A percentile compares a stretch with the other conserved stretches of the same genome.
phyloP scores from a whole-genome alignment of 2,329 filamentous ascomycete species.

The Fusarium liriodendri region DNA sequence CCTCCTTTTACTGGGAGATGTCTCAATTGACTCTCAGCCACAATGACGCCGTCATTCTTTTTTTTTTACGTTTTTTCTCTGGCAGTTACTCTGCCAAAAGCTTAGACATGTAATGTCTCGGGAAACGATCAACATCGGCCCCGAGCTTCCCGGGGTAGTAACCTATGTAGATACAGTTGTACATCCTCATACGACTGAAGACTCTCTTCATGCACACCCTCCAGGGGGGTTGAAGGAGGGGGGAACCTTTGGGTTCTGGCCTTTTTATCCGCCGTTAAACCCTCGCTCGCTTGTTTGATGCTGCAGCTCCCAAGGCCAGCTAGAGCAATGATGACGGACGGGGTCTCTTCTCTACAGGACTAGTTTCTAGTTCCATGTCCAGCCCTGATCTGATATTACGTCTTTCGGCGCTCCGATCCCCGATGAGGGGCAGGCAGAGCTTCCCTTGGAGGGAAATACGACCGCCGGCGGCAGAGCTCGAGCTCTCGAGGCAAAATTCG shows the following conservation, averaged over 20 bases:
- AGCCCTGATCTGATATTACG: constrained; percentile 37
- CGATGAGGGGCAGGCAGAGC: constrained; percentile 4
- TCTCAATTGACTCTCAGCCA: constrained; percentile 7
- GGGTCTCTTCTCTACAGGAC: neutral
- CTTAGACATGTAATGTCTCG: neutral
- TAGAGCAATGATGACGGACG: constrained; percentile 8
- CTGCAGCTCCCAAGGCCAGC: neutral
- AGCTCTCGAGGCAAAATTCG: constrained; percentile 2
- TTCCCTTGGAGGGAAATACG: constrained; percentile 9
- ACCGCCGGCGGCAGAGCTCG: neutral
- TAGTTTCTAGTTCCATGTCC: constrained; percentile 19
- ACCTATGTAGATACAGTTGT: neutral
- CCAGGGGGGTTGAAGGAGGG: constrained; percentile 2
- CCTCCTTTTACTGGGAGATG: neutral
- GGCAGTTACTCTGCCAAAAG: neutral
- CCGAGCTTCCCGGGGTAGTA: constrained; percentile 20
- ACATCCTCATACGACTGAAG: neutral
- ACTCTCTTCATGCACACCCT: constrained; percentile 20
- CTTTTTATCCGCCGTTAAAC: constrained; percentile 30
- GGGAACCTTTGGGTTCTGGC: constrained; percentile 17
- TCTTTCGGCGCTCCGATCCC: constrained; percentile 15
- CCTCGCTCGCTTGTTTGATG: neutral
- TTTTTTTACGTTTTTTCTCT: neutral
- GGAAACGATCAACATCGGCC: constrained; percentile 30
- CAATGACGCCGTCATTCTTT: neutral